Base-by-base conservation (phyloP, 805 yeast species). In the Vanderwaltozyma yarrowii region DNA sequence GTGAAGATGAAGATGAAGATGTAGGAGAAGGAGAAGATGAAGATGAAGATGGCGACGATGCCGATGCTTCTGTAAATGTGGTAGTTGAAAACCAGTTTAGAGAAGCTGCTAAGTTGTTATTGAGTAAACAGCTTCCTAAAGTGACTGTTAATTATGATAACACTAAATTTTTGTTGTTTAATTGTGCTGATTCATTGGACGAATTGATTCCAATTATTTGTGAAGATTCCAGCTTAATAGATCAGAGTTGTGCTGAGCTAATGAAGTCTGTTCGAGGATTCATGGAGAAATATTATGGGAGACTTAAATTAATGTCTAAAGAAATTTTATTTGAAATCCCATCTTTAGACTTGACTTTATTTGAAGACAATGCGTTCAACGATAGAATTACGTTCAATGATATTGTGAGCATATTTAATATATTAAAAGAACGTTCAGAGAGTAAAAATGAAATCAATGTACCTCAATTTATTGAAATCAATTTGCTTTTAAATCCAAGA, bases 361-460 rank as follows among this genome's bases (percentile, higher is more conserved):
- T 50, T 34, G 65, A 60, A 36, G 65, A 60, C 38, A 60, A 60
- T 37, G 38, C 48, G 10, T 59, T 56, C 38, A 58, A 58, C 37
- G 51, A 52, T 30, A 54, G 53, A 21, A 47, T 59, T 12, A 42
- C 60, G 6, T 47, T 60, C 33, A 49, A 47, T 24, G 65, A 60
- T 36, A 43, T 60, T 17, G 40, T 48, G 13, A 54, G 61, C 0
- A 54, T 60, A 12, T 60, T 52, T 35, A 49, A 45, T n/a, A 50
- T 55, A 14, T 35, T 60, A 16, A 46, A 40, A 28, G 49, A 48
- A 18, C 51, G 60, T 32, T 58, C 63, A 1, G 33, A 44, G 9
- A 35, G 30, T 3, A 41, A 49, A 21, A 30, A 38, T 10, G 61
- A 57, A 36, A 9, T 32, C 4, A 36, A 50, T 26, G 42, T 52